A percentile compares a stretch with the other conserved stretches of the same genome.
Evolutionary conservation across 208 protist genomes (phyloP).

Genomic region (Trichomonas vaginalis): DNA sequence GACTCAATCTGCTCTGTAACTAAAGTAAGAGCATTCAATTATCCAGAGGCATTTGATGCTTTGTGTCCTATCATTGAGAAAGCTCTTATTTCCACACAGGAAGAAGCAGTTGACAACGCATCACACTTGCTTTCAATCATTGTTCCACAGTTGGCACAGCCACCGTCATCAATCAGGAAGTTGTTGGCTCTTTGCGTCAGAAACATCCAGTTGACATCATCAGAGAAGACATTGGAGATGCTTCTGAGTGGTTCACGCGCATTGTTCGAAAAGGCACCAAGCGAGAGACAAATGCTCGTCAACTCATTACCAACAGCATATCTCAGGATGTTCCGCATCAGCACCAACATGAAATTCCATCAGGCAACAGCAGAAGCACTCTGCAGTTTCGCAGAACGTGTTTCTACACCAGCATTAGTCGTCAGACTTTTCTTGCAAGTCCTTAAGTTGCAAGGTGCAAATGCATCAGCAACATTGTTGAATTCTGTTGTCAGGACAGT

Average conservation of each 20-base stretch:
- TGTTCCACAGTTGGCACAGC: background rate
- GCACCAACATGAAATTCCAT: background rate
- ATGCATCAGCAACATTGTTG: background rate
- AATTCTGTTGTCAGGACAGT: background rate
- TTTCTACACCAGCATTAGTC: background rate
- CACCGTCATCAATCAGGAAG: background rate
- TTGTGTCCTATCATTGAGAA: background rate
- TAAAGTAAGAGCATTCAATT: background rate
- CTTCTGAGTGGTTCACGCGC: background rate
- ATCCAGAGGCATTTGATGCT: conserved; percentile 3
- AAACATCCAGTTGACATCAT: background rate
- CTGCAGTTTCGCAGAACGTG: background rate
- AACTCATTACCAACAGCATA: background rate
- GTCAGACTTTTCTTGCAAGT: background rate
- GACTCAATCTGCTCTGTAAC: background rate
- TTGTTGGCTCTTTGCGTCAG: background rate
- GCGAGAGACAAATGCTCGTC: background rate
- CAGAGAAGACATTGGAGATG: no score
- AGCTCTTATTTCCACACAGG: background rate
- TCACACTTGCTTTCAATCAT: background rate
- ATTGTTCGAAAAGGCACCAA: background rate
- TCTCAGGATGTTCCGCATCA: background rate
- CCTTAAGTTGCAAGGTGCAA: background rate
- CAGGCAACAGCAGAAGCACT: background rate
- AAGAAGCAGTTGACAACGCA: background rate